A percentile compares a stretch with the other conserved stretches of the same genome.
Conservation (phyloP, 371 early-diverging fungal genomes). For the Mortierella sp. region DNA sequence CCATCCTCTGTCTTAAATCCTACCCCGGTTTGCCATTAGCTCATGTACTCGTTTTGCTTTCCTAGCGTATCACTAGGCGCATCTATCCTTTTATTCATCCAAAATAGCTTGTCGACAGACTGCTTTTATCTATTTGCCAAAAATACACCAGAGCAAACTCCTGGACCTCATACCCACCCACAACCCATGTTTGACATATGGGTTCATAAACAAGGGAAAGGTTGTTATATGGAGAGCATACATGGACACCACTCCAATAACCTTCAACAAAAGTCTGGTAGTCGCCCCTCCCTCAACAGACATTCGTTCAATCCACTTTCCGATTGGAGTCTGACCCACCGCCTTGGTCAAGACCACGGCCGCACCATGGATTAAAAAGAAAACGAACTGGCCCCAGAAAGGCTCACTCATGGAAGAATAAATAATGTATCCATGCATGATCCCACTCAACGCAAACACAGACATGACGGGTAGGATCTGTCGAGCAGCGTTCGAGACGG, state of each 20-base stretch:
- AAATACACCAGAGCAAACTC: slow-evolving; percentile 33
- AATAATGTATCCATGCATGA: slow-evolving; percentile 37
- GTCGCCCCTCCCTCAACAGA: too few species aligned
- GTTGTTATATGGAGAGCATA: slow-evolving; percentile 19
- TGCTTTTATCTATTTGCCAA: slow-evolving; percentile 11
- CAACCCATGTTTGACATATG: slow-evolving; percentile 27
- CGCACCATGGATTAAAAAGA: slow-evolving; percentile 32
- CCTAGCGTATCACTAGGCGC: too few species aligned
- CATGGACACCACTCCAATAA: slow-evolving; percentile 18
- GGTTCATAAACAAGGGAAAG: slow-evolving; percentile 33
- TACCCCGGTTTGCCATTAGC: too few species aligned
- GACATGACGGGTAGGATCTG: slow-evolving; percentile 24
- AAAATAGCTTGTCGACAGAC: too few species aligned
- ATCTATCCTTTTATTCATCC: too few species aligned
- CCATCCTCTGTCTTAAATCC: too few species aligned
- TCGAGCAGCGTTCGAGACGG: neutral
- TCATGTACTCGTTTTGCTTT: too few species aligned
- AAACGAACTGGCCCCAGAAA: slow-evolving; percentile 27
- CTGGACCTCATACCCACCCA: slow-evolving; percentile 26
- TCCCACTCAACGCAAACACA: slow-evolving; percentile 31
- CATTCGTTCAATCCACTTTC: neutral
- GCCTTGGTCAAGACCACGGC: slow-evolving; percentile 30
- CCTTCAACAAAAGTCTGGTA: neutral
- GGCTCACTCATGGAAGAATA: slow-evolving; percentile 33
- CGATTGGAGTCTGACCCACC: slow-evolving; percentile 13